A percentile compares a stretch with the other conserved stretches of the same genome.
These are phyloP conservation scores for Blastocrithidia nonstop DNA, from an alignment of 208 protist species.

Conservation along the genomic window DNA sequence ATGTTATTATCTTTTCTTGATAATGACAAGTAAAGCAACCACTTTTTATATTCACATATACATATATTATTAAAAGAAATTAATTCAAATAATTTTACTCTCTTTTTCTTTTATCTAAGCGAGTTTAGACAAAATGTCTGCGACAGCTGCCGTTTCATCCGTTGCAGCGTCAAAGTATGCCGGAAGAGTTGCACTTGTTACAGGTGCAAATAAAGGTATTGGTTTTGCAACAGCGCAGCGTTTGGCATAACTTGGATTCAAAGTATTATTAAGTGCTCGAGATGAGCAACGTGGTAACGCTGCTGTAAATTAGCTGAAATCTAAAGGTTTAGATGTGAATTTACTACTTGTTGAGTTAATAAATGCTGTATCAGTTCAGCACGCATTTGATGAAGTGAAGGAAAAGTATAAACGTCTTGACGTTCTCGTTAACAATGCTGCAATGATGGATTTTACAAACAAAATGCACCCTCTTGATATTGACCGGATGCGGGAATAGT, in stretches of 20 bases:
- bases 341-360: conserved; percentile 30
- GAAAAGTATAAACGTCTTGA: conserved; percentile 30
- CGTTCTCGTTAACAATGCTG: conserved; percentile 73
- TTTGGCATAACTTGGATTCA: conserved; percentile 40
- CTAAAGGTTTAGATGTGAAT: conserved; percentile 24
- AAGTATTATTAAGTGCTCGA: conserved; percentile 61
- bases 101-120: too few species aligned
- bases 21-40: too few species aligned
- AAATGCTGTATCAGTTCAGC: conserved; percentile 25
- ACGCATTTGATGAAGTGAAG: conserved; percentile 23
- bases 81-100: too few species aligned
- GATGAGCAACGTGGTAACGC: conserved; percentile 28
- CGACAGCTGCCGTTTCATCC: too few species aligned
- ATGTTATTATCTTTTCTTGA: too few species aligned
- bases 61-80: too few species aligned
- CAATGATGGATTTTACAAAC: conserved; percentile 18
- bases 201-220: conserved; percentile 76
- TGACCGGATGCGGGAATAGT: conserved; percentile 20
- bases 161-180: too few species aligned
- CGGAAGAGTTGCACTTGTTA: conserved; percentile 40
- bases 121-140: too few species aligned
- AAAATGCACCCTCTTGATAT: conserved; percentile 29
- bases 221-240: conserved; percentile 52
- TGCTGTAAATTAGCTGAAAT: conserved; percentile 22
- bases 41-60: too few species aligned